Conservation (phyloP, 1,139 yeast species). For the Candida labiduridarum region DNA sequence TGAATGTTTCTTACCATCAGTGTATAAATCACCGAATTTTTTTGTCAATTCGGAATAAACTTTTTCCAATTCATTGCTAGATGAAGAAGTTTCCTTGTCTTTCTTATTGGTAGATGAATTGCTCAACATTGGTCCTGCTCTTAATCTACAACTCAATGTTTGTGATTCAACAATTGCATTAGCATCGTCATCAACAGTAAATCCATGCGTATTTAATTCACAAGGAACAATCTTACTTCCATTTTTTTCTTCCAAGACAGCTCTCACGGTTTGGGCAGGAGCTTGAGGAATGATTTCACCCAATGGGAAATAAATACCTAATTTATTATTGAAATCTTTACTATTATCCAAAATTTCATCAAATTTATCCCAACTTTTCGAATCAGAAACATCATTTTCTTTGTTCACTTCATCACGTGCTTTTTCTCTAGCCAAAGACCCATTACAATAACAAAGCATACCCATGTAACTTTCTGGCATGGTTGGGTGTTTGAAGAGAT, state of each 20-base stretch:
- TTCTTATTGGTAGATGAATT: slow-evolving; percentile 14
- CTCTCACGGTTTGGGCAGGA: slow-evolving; percentile 57
- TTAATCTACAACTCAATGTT: slow-evolving; percentile 77
- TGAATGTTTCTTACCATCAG: slow-evolving; percentile 54
- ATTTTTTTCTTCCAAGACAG: slow-evolving; percentile 30
- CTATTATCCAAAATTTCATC: slow-evolving; percentile 52
- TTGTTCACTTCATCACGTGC: slow-evolving; percentile 66
- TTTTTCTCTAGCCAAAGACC: slow-evolving; percentile 82
- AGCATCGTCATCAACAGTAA: slow-evolving; percentile 67
- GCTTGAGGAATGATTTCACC: slow-evolving; percentile 91
- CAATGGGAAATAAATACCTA: slow-evolving; percentile 84
- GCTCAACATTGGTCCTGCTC: slow-evolving; percentile 72
- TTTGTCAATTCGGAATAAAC: slow-evolving; percentile 26
- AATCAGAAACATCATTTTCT: slow-evolving; percentile 32
- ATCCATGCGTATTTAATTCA: slow-evolving; percentile 24
- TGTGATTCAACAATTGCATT: slow-evolving; percentile 83
- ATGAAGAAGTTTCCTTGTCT: neutral
- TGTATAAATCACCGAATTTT: slow-evolving; percentile 45
- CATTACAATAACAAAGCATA: slow-evolving; percentile 93
- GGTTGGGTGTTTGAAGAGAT: slow-evolving; percentile 85
- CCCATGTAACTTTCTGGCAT: slow-evolving; percentile 82
- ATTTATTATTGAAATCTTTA: slow-evolving; percentile 32
- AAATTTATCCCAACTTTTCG: slow-evolving; percentile 65
- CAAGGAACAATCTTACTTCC: slow-evolving; percentile 21
- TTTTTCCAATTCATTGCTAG: slow-evolving; percentile 18